Base-by-base conservation (phyloP, 768 basidiomycete genomes). In the Russula virescens region DNA sequence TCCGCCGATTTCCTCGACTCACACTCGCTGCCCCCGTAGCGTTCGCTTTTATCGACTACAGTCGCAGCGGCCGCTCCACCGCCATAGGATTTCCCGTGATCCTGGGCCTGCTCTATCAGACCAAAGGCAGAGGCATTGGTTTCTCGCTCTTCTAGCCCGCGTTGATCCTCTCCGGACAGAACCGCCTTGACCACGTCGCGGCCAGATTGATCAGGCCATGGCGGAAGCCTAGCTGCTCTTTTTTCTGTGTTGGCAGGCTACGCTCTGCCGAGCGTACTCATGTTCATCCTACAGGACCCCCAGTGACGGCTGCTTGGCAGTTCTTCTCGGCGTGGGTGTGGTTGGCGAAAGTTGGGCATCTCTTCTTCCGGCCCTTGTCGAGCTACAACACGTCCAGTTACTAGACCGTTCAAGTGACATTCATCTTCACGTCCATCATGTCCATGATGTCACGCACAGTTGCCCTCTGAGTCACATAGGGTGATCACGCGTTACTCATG, bases 301-400 rank as follows among this genome's bases (percentile, higher is more conserved):
- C 6, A 64, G n/a, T 67, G 38, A 67, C 66, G 4, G 60, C 54
- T 6, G 42, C 61, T 25, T 67, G 66, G 66, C 64, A 65, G 6
- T 25, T 66, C 21, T 67, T 67, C 38, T 64, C 66, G 0, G 2
- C 26, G 10, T 62, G 42, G 56, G 66, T 67, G 64, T 61, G 49
- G 55, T 3, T 53, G 25, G 55, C 56, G 9, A 49, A 58, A 46
- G 6, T 19, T 9, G 48, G 26, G 14, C 66, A 66, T 46, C 60
- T 65, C 48, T 66, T 67, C 31, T 38, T 67, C 43, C 64, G 64
- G 14, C 66, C 58, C 31, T 59, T 64, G 10, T 58, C 60, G 19
- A 51, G 53, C 16, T 48, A 55, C 47, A 1, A 57, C 23, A 61
- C 62, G 6, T 65, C 64, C 13, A 64, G 66, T 26, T 66, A 66